Evolutionary conservation across 1,139 yeast species (phyloP).

Genomic region (Suhomyces bribrorum): DNA sequence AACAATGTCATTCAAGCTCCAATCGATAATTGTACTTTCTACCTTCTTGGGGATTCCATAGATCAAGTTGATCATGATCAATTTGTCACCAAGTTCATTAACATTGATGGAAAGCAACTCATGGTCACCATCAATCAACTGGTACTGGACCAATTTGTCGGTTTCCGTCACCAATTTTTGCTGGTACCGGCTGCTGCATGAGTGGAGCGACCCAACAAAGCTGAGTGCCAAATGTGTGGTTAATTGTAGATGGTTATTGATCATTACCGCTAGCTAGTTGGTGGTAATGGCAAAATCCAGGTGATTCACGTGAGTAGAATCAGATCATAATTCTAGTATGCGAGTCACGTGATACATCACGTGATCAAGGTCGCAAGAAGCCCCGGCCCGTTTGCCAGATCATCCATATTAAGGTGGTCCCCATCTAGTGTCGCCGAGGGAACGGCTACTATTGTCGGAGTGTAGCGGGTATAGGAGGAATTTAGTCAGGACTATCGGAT

Average conservation of each 20-base stretch:
- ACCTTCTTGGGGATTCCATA: slow-evolving; percentile 16
- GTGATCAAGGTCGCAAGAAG: no score
- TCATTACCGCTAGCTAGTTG: slow-evolving; percentile 12
- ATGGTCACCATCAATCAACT: slow-evolving; percentile 7
- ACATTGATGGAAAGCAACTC: slow-evolving; percentile 15
- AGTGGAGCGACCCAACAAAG: slow-evolving; percentile 24
- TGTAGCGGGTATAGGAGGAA: no score
- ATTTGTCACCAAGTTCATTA: slow-evolving; percentile 15
- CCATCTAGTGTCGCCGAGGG: no score
- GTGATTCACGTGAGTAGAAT: neutral
- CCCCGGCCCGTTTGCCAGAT: no score
- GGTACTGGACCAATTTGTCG: slow-evolving; percentile 20
- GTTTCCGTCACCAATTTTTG: slow-evolving; percentile 8
- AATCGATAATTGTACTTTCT: slow-evolving; percentile 26
- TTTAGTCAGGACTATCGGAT: no score
- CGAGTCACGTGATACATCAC: neutral
- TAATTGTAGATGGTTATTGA: slow-evolving; percentile 27
- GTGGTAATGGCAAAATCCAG: neutral
- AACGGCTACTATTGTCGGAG: no score
- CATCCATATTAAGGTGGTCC: no score
- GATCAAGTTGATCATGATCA: slow-evolving; percentile 20
- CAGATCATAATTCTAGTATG: no score
- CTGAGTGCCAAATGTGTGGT: slow-evolving; percentile 28
- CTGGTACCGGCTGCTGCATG: slow-evolving; percentile 8
- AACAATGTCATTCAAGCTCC: slow-evolving; percentile 22